Percentiles rank a stretch among this genome's conserved stretches.
Evolutionary conservation across 768 basidiomycete genomes (phyloP).

Genomic region (Lentinus brumalis): DNA sequence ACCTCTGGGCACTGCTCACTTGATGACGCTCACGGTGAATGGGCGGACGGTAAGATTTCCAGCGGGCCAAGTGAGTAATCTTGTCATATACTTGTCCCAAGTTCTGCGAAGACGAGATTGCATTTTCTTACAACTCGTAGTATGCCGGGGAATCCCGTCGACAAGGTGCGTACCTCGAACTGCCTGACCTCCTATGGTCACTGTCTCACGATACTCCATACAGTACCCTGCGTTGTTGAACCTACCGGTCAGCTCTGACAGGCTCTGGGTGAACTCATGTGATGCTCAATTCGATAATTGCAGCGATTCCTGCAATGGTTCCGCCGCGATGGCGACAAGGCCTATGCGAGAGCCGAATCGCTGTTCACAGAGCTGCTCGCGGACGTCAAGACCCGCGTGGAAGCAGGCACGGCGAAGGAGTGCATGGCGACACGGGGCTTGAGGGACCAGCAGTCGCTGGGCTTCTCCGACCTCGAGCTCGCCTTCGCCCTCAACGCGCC

Average conservation of each 20-base stretch:
- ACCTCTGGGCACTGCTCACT: too few relatives aligned
- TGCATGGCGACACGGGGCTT: background rate
- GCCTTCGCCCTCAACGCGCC: background rate
- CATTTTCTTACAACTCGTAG: too few relatives aligned
- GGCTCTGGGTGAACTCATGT: background rate
- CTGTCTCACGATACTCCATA: background rate
- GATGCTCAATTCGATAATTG: background rate
- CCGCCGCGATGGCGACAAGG: background rate
- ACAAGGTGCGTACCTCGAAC: background rate
- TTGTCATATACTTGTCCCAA: too few relatives aligned
- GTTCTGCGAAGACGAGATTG: too few relatives aligned
- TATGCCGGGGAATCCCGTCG: too few relatives aligned
- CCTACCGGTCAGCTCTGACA: background rate
- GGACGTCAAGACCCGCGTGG: background rate
- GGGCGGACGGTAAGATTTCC: background rate
- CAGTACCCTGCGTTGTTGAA: background rate
- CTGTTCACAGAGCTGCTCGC: background rate
- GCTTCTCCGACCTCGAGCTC: background rate
- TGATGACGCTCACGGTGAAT: background rate
- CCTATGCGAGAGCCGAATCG: background rate
- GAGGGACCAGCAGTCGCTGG: background rate
- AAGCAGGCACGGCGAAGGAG: background rate
- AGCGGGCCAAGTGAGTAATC: background rate
- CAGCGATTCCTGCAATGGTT: background rate
- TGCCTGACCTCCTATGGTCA: background rate